Base-by-base conservation (phyloP, 495 filamentous ascomycete genomes). In the Aspergillus diversus region DNA sequence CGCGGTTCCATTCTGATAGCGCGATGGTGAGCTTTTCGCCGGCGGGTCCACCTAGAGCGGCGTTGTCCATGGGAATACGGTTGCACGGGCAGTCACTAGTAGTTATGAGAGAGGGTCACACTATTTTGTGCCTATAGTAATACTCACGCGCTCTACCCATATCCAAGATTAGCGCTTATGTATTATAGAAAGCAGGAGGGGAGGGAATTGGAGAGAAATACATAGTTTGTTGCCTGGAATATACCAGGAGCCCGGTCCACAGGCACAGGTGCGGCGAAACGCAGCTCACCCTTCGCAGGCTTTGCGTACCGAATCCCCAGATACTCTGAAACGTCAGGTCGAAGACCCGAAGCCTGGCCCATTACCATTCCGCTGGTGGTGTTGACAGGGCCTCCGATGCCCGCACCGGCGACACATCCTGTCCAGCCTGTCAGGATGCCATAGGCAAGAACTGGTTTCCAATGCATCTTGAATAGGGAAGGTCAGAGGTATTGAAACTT, bases 241-340 rank as follows among this genome's bases (percentile, higher is more conserved):
- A 59, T 15, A 33, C 39, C 55, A 4, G 34, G 33, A 15, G 47
- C 17, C 31, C 32, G 43, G 43, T 62, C 63, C 32, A 66, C 53
- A 47, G 67, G 55, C 21, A 64, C 62, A 5, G 75, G 75, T n/a
- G 71, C 65, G 52, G 61, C 63, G 33, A 75, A 74, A 34, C 73
- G 70, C 55, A 70, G 64, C 7, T 57, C 46, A 9, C 67, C 73
- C 32, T 67, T 60, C 2, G 75, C 71, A 15, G 71, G 66, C 54
- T 69, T 67, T 16, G 73, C 80, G 64, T 71, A 81, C 6, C 69
- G 74, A 57, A 83, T 79, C 7, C 80, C 80, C 27, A 84, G 67
- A 66, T 79, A 83, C 60, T 81, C 80, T 11, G 71, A 69, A 12
- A 83, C 80, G 35, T 72, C 68, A 9, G 69, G 62, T 0, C 63